A percentile compares a stretch with the other conserved stretches of the same genome.
Evolutionary conservation across 2,329 filamentous ascomycete genomes (phyloP).

Genomic region (Allantophomopsis cytisporea): DNA sequence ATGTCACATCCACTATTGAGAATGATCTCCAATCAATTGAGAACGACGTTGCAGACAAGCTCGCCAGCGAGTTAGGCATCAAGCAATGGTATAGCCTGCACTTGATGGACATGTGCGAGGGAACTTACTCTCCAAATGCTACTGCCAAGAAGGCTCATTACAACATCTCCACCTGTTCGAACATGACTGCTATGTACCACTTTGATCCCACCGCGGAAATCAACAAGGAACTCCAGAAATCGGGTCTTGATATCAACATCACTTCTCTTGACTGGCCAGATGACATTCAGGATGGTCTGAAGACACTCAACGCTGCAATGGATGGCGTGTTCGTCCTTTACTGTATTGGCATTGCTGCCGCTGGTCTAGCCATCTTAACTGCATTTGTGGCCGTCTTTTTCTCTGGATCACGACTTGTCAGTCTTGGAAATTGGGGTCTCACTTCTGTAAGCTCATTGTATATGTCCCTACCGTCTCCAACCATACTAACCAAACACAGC

Average conservation of each 20-base stretch:
- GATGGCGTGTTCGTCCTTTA: slow-evolving; percentile 44
- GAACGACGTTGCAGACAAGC: slow-evolving; percentile 20
- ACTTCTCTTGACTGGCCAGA: slow-evolving; percentile 39
- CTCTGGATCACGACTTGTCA: slow-evolving; percentile 26
- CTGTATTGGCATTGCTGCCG: slow-evolving; percentile 37
- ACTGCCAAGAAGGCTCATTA: slow-evolving; percentile 24
- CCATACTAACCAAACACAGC: background rate
- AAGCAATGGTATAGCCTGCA: slow-evolving; percentile 49
- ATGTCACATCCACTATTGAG: slow-evolving; percentile 23
- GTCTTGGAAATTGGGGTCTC: slow-evolving; percentile 33
- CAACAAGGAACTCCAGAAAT: slow-evolving; percentile 29
- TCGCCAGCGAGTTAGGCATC: slow-evolving; percentile 34
- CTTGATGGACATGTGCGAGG: slow-evolving; percentile 44
- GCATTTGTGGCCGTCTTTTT: slow-evolving; percentile 28
- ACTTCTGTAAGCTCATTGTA: slow-evolving; percentile 13
- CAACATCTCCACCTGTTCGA: slow-evolving; percentile 40
- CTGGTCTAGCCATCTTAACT: slow-evolving; percentile 32
- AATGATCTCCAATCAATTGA: slow-evolving; percentile 19
- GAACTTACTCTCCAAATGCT: slow-evolving; percentile 20
- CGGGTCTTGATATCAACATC: slow-evolving; percentile 27
- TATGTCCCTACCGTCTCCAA: background rate
- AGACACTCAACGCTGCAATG: slow-evolving; percentile 31
- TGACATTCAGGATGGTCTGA: slow-evolving; percentile 37
- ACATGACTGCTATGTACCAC: slow-evolving; percentile 33
- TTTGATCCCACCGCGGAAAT: slow-evolving; percentile 40